Conservation (phyloP, 2,329 filamentous ascomycete species). For the Xylariaceae sp. region DNA sequence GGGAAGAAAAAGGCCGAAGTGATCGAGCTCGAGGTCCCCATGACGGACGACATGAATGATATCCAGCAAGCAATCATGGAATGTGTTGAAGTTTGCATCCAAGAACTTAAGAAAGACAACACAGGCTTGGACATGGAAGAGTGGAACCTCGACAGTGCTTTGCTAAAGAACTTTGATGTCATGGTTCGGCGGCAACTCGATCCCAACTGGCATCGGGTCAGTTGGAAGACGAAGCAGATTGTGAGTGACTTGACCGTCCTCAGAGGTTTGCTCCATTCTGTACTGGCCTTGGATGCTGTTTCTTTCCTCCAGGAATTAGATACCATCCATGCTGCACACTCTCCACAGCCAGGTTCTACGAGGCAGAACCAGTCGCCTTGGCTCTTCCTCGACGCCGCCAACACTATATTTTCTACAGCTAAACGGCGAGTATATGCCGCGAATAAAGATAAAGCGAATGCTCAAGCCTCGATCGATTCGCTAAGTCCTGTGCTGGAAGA, state of each 20-base stretch:
- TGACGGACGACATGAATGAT: constrained; percentile 88
- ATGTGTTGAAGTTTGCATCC: constrained; percentile 91
- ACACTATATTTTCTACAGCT: constrained; percentile 88
- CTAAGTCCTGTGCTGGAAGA: constrained; percentile 83
- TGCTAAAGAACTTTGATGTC: constrained; percentile 88
- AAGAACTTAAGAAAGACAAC: constrained; percentile 88
- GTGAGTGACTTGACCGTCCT: constrained; percentile 83
- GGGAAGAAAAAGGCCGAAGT: constrained; percentile 92
- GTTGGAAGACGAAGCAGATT: constrained; percentile 91
- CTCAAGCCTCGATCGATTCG: constrained; percentile 49
- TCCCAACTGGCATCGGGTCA: constrained; percentile 95
- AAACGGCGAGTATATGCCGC: constrained; percentile 76
- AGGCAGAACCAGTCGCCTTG: constrained; percentile 88
- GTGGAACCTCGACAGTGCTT: constrained; percentile 89
- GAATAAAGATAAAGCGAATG: constrained; percentile 53
- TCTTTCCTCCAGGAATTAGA: constrained; percentile 91
- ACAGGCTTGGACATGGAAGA: constrained; percentile 90
- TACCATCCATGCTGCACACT: constrained; percentile 85
- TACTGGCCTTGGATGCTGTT: constrained; percentile 84
- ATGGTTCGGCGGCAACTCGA: constrained; percentile 86
- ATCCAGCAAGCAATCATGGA: constrained; percentile 95
- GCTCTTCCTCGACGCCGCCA: constrained; percentile 91
- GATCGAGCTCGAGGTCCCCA: constrained; percentile 90
- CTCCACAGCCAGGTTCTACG: constrained; percentile 80
- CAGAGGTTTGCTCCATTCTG: constrained; percentile 71